Evolutionary conservation across 164 flowering plant species (phyloP), one percentile per base, ranked within the genome.

Genomic region (Protea cynaroides): DNA sequence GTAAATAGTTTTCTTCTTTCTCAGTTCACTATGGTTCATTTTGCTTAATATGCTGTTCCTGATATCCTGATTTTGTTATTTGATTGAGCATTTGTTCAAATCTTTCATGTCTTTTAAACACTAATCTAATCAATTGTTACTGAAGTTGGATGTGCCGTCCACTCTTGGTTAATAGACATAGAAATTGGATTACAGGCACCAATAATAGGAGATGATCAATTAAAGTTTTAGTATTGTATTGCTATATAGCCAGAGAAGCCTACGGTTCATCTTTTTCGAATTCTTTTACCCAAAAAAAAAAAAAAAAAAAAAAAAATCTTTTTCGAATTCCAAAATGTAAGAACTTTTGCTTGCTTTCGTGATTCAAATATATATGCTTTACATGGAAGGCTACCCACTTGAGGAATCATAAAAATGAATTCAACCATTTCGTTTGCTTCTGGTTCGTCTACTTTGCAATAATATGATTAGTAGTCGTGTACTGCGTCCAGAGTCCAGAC

Each of bases 1-100:
- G 99, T 94, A 82, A 82, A 66, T 50, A 13, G 19, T 29, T 21
- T 36, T 43, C 53, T 57, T 36, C 60, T 8, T 17, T 19, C 18
- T 12, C n/a, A 15, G 46, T 38, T 49, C 15, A 53, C 7, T 12
- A 19, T 38, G 15, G 11, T 58, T 51, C 7, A 13, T 62, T 25
- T 19, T 17, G 15, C 5, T 25, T n/a, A 10, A 15, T 8, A n/a
- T 52, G 13, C 19, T 51, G n/a, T 59, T 12, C 29, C 47, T 2
- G 9, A 8, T 40, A 40, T 12, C 25, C 46, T 3, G 24, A 21
- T 51, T 57, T 13, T 13, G n/a, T 7, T 2, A 46, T 49, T 4
- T 24, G 36, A 17, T 9, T 10, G 25, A 11, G 12, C 34, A 37
- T 37, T 38, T 18, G 14, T 64, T 5, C 15, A 21, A 37, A 37